Base-by-base conservation (phyloP, 148 eudicot genomes). In the Limonium bicolor region DNA sequence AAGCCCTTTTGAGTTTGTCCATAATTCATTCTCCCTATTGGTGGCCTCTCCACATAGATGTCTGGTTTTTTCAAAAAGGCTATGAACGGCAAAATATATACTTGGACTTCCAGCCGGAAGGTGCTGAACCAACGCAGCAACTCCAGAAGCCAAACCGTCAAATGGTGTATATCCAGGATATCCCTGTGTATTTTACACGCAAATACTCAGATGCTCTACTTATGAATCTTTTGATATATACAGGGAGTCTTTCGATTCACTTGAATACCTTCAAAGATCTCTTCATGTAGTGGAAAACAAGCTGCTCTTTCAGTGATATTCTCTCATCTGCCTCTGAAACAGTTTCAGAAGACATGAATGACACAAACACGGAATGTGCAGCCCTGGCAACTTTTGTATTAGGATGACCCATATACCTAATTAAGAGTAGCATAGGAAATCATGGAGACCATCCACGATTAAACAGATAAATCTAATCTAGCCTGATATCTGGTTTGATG, bases 91-190 rank as follows among this genome's bases (percentile, higher is more conserved):
- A 59, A 70, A 88, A 64, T 65, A 75, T 60, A 77, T 66, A 24
- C 86, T 57, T 20, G 97, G 92, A 52, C 94, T 72, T 61, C 94
- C 97, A 14, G 94, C 92, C 36, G 87, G 94, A 65, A 88, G 94
- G 70, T 88, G 63, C 15, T 82, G 77, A 69, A 88, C 92, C 56
- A 83, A 48, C 19, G 86, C 86, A 57, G 68, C 79, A 48, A 83
- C 84, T 42, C 97, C 97, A 49, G 92, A 72, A 67, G 82, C 92
- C 70, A 88, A 52, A 52, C 86, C 94, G 43, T 88, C 97, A 59
- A 83, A 80, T 18, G 94, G 97, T 10, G 97, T 84, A 38, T 63
- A 54, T 46, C 70, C 86, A 8, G 97, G 97, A 62, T 74, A 88
- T 25, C 69, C 78, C 94, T 88, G 41, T 1, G 48, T n/a, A n/a